Evolutionary conservation across 1,139 yeast species (phyloP).

Genomic region (Kodamaea arcana): DNA sequence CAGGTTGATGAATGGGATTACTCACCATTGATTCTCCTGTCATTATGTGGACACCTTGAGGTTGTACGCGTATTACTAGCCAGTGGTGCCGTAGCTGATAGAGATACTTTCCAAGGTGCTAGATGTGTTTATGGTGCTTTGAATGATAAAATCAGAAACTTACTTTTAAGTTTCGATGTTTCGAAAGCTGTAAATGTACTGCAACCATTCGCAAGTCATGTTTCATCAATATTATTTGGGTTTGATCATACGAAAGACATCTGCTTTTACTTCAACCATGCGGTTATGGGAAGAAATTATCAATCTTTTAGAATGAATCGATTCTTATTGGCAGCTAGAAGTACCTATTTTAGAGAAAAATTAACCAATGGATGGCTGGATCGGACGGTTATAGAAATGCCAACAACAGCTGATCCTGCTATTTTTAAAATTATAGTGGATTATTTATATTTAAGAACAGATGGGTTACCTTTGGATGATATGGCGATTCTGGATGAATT

Average conservation of each 20-base stretch:
- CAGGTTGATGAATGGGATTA: constrained; percentile 70
- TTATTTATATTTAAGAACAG: constrained; percentile 48
- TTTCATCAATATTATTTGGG: constrained; percentile 44
- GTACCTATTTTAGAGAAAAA: constrained; percentile 24
- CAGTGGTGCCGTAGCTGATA: constrained; percentile 72
- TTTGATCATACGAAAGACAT: constrained; percentile 37
- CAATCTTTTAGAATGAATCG: constrained; percentile 30
- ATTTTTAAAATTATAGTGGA: constrained; percentile 42
- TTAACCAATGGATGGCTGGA: constrained; percentile 22
- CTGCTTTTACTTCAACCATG: constrained; percentile 23
- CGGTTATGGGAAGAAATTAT: constrained; percentile 10
- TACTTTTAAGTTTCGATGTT: constrained; percentile 58
- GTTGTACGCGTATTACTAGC: constrained; percentile 55
- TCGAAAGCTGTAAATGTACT: constrained; percentile 62
- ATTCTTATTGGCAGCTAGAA: constrained; percentile 39
- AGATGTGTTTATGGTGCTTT: constrained; percentile 77
- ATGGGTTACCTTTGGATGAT: constrained; percentile 22
- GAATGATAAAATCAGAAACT: constrained; percentile 57
- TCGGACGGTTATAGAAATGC: constrained; percentile 20
- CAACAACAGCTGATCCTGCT: constrained; percentile 15
- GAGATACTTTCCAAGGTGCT: constrained; percentile 78
- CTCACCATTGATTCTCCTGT: constrained; percentile 68
- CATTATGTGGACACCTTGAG: constrained; percentile 67
- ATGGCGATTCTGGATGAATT: constrained; percentile 21
- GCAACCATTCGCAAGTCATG: constrained; percentile 75